Evolutionary conservation across 2,329 filamentous ascomycete species (phyloP).

Genomic region (Nigrospora sphaerica): DNA sequence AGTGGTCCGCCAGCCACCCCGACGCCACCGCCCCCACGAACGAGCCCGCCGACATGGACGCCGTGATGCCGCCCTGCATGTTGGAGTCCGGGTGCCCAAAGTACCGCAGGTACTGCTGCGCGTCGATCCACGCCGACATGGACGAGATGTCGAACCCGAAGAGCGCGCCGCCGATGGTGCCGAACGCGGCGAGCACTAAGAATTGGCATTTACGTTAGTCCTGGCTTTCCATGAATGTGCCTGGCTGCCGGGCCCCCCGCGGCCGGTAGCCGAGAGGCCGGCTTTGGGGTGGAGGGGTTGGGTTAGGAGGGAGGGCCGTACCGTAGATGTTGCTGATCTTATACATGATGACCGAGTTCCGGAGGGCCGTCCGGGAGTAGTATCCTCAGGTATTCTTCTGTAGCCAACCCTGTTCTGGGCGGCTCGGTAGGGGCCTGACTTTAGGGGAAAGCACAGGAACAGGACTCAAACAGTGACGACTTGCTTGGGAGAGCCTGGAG

Average conservation of each 20-base stretch:
- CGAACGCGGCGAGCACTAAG: constrained; percentile 28
- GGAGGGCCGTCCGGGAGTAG: no score
- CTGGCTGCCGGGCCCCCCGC: background rate
- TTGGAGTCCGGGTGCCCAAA: constrained; percentile 36
- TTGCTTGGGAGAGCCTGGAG: no score
- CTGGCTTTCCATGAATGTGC: no score
- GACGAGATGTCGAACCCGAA: constrained; percentile 19
- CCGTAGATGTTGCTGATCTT: constrained; percentile 29
- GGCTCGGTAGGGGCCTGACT: no score
- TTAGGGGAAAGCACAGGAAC: no score
- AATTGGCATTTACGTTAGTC: background rate
- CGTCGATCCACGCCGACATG: constrained; percentile 39
- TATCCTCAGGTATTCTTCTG: no score
- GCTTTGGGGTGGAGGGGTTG: background rate
- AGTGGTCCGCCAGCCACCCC: constrained; percentile 35
- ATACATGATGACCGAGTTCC: constrained; percentile 18
- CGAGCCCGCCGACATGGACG: constrained; percentile 40
- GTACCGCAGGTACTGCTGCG: constrained; percentile 38
- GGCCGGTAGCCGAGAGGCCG: background rate
- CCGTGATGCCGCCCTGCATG: constrained; percentile 40
- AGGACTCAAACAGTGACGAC: no score
- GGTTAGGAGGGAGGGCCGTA: constrained; percentile 7
- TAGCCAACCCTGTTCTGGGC: no score
- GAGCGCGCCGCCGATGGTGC: constrained; percentile 34
- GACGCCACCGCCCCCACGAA: constrained; percentile 37